Percentiles rank a stretch among this genome's conserved stretches.
Evolutionary conservation across 306 rosid species (phyloP).

Genomic region (Casuarina equisetifolia): DNA sequence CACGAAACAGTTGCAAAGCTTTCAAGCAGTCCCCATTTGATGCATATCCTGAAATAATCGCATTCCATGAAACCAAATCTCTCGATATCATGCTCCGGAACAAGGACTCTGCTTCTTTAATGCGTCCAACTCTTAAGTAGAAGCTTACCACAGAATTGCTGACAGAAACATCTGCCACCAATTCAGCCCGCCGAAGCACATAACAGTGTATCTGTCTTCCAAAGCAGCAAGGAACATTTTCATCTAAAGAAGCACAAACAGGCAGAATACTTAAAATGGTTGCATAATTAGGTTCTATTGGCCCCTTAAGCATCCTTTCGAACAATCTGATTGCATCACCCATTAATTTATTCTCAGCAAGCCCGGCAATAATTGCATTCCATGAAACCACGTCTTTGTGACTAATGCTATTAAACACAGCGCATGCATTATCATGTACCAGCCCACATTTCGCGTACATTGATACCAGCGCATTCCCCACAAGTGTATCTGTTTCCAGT

Average conservation of each 20-base stretch:
- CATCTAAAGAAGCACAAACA: slow-evolving; percentile 54
- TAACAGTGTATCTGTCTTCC: slow-evolving; percentile 80
- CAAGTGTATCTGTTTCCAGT: slow-evolving; percentile 54
- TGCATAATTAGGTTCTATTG: slow-evolving; percentile 57
- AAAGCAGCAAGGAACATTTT: slow-evolving; percentile 36
- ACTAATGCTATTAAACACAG: slow-evolving; percentile 53
- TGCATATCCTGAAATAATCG: slow-evolving; percentile 71
- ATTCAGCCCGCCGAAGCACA: slow-evolving; percentile 50
- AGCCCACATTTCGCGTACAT: slow-evolving; percentile 80
- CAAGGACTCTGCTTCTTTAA: slow-evolving; percentile 56
- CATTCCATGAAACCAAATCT: slow-evolving; percentile 94
- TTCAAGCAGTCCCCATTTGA: slow-evolving; percentile 69
- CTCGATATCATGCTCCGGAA: slow-evolving; percentile 61
- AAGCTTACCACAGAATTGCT: slow-evolving; percentile 80
- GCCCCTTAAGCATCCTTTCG: slow-evolving; percentile 58
- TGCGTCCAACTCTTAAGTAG: slow-evolving; percentile 62
- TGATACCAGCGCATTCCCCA: slow-evolving; percentile 73
- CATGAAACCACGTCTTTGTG: slow-evolving; percentile 81
- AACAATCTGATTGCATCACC: slow-evolving; percentile 56
- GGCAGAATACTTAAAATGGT: slow-evolving; percentile 73
- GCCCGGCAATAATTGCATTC: slow-evolving; percentile 86
- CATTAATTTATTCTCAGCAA: slow-evolving; percentile 56
- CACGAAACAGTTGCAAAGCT: slow-evolving; percentile 57
- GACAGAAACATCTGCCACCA: slow-evolving; percentile 58
- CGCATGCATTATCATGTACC: slow-evolving; percentile 50